A percentile compares a stretch with the other conserved stretches of the same genome.
phyloP scores from a whole-genome alignment of 352 stramenopile genomes.

The Detonula confervacea region DNA sequence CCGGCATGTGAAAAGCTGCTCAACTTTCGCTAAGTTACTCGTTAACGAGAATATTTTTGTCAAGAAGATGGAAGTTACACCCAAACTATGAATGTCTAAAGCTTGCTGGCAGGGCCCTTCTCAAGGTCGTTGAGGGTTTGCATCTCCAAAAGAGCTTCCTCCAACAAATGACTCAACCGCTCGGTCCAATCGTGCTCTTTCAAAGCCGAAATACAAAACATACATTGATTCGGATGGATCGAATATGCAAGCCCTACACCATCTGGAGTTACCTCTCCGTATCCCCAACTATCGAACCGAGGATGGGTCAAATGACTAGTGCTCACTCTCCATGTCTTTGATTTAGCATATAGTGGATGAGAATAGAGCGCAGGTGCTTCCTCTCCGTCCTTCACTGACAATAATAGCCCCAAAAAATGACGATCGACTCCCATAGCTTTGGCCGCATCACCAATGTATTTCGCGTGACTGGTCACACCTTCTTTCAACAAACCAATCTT shows the following conservation, averaged over 20 bases:
- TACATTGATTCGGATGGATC: constrained; percentile 92
- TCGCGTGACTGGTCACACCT: constrained; percentile 91
- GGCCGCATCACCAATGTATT: constrained; percentile 89
- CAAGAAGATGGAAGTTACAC: too few relatives aligned
- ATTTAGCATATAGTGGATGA: constrained; percentile 91
- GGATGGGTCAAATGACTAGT: constrained; percentile 95
- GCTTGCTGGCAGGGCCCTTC: constrained; percentile 60
- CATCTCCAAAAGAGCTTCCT: constrained; percentile 96
- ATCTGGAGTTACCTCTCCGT: constrained; percentile 95
- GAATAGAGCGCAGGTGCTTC: constrained; percentile 91
- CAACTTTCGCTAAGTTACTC: too few relatives aligned
- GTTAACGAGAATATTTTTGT: neutral
- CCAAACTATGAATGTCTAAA: constrained; percentile 41
- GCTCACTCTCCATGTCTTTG: constrained; percentile 94
- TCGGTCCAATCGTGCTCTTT: constrained; percentile 87
- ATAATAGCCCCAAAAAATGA: constrained; percentile 95
- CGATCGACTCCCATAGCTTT: constrained; percentile 91
- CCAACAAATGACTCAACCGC: constrained; percentile 90
- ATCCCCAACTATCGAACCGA: constrained; percentile 92
- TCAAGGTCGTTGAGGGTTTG: constrained; percentile 88
- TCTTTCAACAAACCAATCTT: constrained; percentile 89
- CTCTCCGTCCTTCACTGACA: constrained; percentile 91
- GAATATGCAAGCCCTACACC: constrained; percentile 96
- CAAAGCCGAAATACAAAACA: constrained; percentile 94
- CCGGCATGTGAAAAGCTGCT: too few relatives aligned